Percentiles rank a stretch among this genome's conserved stretches.
These are phyloP conservation scores for Blastomyces parvus DNA, from an alignment of 2,329 filamentous ascomycete genomes.

Conservation along the genomic window DNA sequence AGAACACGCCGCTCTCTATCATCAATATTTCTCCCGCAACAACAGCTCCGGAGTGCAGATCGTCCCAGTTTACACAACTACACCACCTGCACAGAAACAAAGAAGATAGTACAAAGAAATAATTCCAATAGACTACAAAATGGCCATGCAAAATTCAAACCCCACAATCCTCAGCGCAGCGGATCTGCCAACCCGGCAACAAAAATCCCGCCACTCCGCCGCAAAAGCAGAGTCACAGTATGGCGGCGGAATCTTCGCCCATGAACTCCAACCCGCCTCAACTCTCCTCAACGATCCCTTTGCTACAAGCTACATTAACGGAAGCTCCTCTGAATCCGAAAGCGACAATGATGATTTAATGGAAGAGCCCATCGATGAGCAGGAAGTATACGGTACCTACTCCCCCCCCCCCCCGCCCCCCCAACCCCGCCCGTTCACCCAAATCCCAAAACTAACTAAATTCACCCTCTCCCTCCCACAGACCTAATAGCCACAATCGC, in stretches of 20 bases:
- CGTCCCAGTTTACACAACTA: background rate
- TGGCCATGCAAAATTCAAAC: slow-evolving; percentile 59
- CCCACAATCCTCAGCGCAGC: slow-evolving; percentile 82
- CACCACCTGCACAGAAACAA: background rate
- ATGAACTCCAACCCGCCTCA: slow-evolving; percentile 41
- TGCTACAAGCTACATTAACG: slow-evolving; percentile 26
- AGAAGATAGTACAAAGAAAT: background rate
- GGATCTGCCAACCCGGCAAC: slow-evolving; percentile 73
- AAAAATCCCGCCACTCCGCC: slow-evolving; percentile 30
- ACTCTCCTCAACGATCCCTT: slow-evolving; percentile 44
- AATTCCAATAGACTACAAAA: background rate
- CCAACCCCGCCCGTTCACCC: background rate
- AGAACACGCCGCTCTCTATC: too few species aligned
- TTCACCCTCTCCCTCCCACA: slow-evolving; percentile 27
- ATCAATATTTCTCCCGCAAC: too few species aligned
- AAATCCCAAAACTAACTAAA: slow-evolving; percentile 25
- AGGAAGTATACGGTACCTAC: slow-evolving; percentile 78
- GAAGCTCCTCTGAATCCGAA: slow-evolving; percentile 32
- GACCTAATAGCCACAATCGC: slow-evolving; percentile 92
- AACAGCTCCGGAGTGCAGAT: background rate
- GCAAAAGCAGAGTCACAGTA: slow-evolving; percentile 34
- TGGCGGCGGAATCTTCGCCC: slow-evolving; percentile 40
- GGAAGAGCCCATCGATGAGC: slow-evolving; percentile 83
- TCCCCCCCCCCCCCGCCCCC: background rate
- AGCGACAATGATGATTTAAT: slow-evolving; percentile 47